A percentile compares a stretch with the other conserved stretches of the same genome.
Evolutionary conservation across 495 filamentous ascomycete species (phyloP).

Genomic region (Tuber aestivum): DNA sequence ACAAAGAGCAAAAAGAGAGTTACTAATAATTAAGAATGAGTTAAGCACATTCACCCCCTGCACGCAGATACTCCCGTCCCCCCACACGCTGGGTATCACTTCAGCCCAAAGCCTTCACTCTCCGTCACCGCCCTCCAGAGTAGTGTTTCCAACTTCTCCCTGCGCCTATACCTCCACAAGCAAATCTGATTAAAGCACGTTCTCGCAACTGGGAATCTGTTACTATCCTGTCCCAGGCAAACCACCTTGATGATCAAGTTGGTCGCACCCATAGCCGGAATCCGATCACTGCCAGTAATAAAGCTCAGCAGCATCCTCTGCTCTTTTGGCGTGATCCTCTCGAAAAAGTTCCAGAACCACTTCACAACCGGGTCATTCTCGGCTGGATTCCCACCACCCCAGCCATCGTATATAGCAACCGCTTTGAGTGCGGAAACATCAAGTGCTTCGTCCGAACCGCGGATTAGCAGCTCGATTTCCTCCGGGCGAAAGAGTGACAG

Average conservation of each 20-base stretch:
- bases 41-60: neutral
- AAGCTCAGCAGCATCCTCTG: conserved; percentile 79
- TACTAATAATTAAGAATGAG: neutral
- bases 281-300: conserved; percentile 88
- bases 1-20: neutral
- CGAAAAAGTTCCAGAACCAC: conserved; percentile 90
- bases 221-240: conserved; percentile 67
- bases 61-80: neutral
- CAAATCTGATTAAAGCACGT: conserved; percentile 88
- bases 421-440: conserved; percentile 70
- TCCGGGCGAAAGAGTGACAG: conserved; percentile 86
- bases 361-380: conserved; percentile 61
- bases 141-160: conserved; percentile 60
- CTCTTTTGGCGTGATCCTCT: conserved; percentile 55
- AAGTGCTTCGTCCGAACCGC: conserved; percentile 78
- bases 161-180: conserved; percentile 64
- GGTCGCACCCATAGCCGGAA: conserved; percentile 85
- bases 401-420: conserved; percentile 78
- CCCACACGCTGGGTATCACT: conserved; percentile 47
- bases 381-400: conserved; percentile 48
- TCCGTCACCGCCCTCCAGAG: conserved; percentile 83
- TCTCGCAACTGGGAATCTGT: conserved; percentile 75
- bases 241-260: conserved; percentile 68
- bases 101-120: conserved; percentile 92
- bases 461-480: conserved; percentile 83